These are phyloP conservation scores for Sphaerobolus stellatus DNA, from an alignment of 1,284 basidiomycete genomes.

Conservation along the genomic window DNA sequence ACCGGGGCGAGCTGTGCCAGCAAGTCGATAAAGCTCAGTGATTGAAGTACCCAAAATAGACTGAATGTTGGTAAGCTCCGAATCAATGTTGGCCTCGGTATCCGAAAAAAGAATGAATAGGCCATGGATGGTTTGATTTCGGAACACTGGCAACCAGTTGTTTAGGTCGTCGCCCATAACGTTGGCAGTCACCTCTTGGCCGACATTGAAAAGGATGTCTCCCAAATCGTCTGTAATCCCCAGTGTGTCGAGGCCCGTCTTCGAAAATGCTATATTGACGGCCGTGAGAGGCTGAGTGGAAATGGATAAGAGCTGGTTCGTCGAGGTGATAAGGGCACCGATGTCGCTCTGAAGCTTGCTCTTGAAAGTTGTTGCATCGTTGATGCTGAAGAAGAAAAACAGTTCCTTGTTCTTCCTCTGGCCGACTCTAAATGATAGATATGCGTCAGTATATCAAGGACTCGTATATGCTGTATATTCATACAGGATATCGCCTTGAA, in stretches of 20 bases:
- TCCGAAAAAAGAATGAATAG: conserved; percentile 12
- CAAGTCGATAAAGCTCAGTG: conserved; percentile 10
- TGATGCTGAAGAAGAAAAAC: conserved; percentile 17
- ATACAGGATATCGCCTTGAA: conserved; percentile 18
- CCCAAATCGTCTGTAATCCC: conserved; percentile 9
- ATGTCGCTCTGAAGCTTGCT: conserved; percentile 5
- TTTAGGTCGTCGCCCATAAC: conserved; percentile 14
- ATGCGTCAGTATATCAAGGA: background rate
- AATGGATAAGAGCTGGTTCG: background rate
- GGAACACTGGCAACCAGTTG: conserved; percentile 16
- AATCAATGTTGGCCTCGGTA: background rate
- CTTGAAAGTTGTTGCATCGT: conserved; percentile 11
- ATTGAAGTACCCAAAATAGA: background rate
- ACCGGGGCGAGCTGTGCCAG: conserved; percentile 16
- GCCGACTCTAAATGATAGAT: conserved; percentile 2
- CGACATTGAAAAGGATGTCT: conserved; percentile 12
- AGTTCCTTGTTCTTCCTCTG: conserved; percentile 12
- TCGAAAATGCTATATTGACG: conserved; percentile 19
- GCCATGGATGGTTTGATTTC: conserved; percentile 12
- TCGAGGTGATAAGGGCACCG: background rate
- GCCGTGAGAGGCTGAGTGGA: background rate
- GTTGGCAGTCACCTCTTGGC: conserved; percentile 14
- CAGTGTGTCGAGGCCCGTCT: conserved; percentile 14
- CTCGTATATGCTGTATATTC: too few relatives aligned
- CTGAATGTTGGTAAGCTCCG: background rate